Base-by-base conservation (phyloP, 2,329 filamentous ascomycete genomes). In the Fusarium dimerum region DNA sequence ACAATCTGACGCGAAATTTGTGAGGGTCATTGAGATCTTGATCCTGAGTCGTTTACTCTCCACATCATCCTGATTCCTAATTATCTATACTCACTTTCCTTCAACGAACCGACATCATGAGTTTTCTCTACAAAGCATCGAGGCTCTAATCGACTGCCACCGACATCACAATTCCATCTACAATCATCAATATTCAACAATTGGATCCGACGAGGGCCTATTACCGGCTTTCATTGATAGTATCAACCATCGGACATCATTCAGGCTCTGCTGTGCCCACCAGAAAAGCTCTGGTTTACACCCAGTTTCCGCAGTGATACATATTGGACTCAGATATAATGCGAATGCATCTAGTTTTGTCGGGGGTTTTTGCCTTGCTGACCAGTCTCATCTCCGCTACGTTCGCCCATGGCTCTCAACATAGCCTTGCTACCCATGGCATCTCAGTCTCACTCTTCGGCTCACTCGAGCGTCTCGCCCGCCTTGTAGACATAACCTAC, bases 401-500 rank as follows among this genome's bases (percentile, higher is more conserved):
- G 34, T 45, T 64, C 30, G 55, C 62, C 29, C 34, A 51, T 9
- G 44, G 44, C 30, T 56, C 39, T n/a, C 53, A 40, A 45, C 48
- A 40, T 55, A 11, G 48, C 52, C n/a, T 40, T 49, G 20, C 59
- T 94, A 50, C 86, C 88, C 5, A 66, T 73, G 29, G 66, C 77
- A 20, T 80, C 50, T 60, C 58, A 15, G 36, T 59, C 9, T 9
- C 52, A 2, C 55, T 97, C 55, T 97, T 96, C 73, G 76, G 82
- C 52, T 86, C 90, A 16, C 84, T 99, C 13, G 92, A 97, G 72
- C 89, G 96, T 65, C 78, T 93, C 50, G 85, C 93, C n/a, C 87
- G 92, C 48, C 82, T 97, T 26, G 93, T 97, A 57, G 94, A 99
- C 70, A 94, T 97, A 54, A 79, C 91, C 44, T 97, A 97, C 74